These are phyloP conservation scores for Rhodomyrtus psidioides DNA, from an alignment of 441 rosid species.

Conservation along the genomic window DNA sequence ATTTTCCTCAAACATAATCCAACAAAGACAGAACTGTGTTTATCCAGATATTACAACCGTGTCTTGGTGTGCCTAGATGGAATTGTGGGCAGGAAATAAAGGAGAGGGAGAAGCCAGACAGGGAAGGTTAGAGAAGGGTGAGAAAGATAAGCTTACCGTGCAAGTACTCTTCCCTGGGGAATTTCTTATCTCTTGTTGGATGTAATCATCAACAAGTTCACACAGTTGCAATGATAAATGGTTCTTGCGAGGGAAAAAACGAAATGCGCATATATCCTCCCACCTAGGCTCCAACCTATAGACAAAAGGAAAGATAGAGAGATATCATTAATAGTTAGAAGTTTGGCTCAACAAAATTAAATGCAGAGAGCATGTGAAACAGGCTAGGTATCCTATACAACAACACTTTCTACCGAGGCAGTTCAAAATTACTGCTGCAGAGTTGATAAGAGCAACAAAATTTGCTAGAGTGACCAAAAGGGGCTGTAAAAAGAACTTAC, in stretches of 20 bases:
- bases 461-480: background rate
- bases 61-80: background rate
- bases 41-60: background rate
- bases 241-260: conserved; percentile 71
- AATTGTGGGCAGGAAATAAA: background rate
- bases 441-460: background rate
- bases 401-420: background rate
- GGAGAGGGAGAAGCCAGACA: background rate
- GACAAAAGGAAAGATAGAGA: conserved; percentile 2
- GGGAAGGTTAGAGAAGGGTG: background rate
- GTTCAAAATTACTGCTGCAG: background rate
- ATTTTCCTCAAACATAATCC: background rate
- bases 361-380: background rate
- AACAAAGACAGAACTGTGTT: background rate
- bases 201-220: conserved; percentile 89
- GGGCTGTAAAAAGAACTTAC: conserved; percentile 31
- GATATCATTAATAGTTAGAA: background rate
- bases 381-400: background rate
- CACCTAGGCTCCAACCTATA: conserved; percentile 59
- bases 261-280: conserved; percentile 83
- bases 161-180: conserved; percentile 62
- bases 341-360: background rate
- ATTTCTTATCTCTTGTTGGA: conserved; percentile 83
- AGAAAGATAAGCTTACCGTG: conserved; percentile 47
- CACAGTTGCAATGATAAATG: conserved; percentile 68